These are phyloP conservation scores for Parietichytrium sp. DNA, from an alignment of 108 stramenopile genomes.

Conservation along the genomic window DNA sequence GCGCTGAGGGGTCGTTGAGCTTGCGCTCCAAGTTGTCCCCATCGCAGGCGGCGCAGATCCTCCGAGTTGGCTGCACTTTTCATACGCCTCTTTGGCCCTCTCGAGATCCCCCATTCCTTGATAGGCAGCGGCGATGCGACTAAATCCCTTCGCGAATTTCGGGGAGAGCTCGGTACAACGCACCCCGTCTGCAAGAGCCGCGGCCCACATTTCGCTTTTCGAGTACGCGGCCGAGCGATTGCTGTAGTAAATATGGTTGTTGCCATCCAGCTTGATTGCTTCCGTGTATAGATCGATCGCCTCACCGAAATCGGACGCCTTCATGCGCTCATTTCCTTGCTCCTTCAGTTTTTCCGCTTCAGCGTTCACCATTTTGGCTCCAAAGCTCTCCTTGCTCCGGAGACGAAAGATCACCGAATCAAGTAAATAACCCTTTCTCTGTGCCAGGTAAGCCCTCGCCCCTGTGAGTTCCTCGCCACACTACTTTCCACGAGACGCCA, in stretches of 20 bases:
- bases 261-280: constrained; percentile 78
- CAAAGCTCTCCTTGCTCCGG: no score
- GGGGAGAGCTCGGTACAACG: constrained; percentile 30
- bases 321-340: constrained; percentile 77
- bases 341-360: constrained; percentile 37
- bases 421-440: no score
- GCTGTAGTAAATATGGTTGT: constrained; percentile 83
- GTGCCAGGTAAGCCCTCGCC: no score
- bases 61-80: background rate
- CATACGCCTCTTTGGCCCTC: background rate
- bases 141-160: constrained; percentile 41
- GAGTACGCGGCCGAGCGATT: constrained; percentile 67
- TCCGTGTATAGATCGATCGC: constrained; percentile 81
- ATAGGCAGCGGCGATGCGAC: background rate
- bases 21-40: background rate
- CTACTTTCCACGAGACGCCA: no score
- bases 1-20: background rate
- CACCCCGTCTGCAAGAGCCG: constrained; percentile 34
- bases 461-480: no score
- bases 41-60: background rate
- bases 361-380: constrained; percentile 15
- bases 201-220: background rate
- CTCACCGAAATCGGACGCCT: constrained; percentile 71
- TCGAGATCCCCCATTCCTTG: background rate
- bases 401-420: no score